phyloP scores from a whole-genome alignment of 306 rosid species.

The Cicer pinnatifidum region DNA sequence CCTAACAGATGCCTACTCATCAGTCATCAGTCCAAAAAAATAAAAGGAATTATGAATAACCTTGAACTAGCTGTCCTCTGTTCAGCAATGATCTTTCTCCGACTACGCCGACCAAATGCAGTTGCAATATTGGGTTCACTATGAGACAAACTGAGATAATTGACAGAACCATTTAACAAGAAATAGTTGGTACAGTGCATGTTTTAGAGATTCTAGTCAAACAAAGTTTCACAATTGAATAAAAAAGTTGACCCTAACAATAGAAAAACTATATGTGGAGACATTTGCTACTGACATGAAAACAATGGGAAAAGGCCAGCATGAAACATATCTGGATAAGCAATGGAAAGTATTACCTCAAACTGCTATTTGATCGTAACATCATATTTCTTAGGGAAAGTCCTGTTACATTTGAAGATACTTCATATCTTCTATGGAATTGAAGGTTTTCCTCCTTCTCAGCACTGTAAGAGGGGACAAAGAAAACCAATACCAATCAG shows the following conservation, averaged over 20 bases:
- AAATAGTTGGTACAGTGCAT: conserved; percentile 50
- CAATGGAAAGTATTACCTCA: conserved; percentile 60
- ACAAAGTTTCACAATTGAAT: conserved; percentile 40
- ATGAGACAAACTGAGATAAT: conserved; percentile 86
- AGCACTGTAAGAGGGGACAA: conserved; percentile 52
- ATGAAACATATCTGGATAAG: conserved; percentile 22
- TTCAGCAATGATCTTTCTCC: conserved; percentile 93
- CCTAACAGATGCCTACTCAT: conserved; percentile 39
- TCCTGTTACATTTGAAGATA: conserved; percentile 65
- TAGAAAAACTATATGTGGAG: conserved; percentile 2
- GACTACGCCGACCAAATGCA: conserved; percentile 95
- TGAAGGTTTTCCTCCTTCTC: conserved; percentile 86
- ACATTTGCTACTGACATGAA: conserved; percentile 34
- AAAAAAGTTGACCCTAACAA: conserved; percentile 35
- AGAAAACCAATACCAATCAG: conserved; percentile 42
- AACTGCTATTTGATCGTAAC: conserved; percentile 65
- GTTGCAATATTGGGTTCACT: conserved; percentile 99
- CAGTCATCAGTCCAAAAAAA: conserved; percentile 34
- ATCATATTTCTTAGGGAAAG: conserved; percentile 76
- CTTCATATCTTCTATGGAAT: conserved; percentile 69
- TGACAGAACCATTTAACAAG: conserved; percentile 55
- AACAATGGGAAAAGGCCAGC: conserved; percentile 34
- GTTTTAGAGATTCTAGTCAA: conserved; percentile 46
- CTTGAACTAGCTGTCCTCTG: conserved; percentile 99
- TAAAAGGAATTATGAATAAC: conserved; percentile 58